These are phyloP conservation scores for Micromonas pusilla DNA, from an alignment of 139 green algal genomes.

Conservation along the genomic window DNA sequence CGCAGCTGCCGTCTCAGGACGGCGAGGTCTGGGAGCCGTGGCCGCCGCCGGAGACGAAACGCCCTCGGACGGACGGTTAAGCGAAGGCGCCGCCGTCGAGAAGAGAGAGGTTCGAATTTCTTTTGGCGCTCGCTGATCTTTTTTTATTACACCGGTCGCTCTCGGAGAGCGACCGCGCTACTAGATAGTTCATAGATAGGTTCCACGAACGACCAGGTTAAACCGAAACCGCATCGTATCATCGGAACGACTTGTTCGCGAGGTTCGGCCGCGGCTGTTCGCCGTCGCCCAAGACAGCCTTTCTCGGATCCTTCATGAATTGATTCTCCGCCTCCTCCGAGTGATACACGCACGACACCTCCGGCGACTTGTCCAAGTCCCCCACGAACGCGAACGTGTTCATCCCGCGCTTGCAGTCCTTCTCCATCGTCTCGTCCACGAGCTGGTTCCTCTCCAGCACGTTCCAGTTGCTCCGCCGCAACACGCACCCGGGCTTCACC, in stretches of 20 bases:
- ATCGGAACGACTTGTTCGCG: not conserved
- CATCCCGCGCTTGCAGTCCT: constrained; percentile 90
- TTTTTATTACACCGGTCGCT: too few species aligned
- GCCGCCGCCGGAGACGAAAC: too few species aligned
- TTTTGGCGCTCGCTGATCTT: too few species aligned
- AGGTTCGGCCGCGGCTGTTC: not conserved
- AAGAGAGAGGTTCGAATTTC: too few species aligned
- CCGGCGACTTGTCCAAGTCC: constrained; percentile 67
- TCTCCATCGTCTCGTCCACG: constrained; percentile 59
- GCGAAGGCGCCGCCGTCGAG: too few species aligned
- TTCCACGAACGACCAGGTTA: too few species aligned
- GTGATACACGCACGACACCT: constrained; percentile 92
- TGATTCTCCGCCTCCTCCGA: constrained; percentile 88
- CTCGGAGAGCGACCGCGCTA: too few species aligned
- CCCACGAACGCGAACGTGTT: constrained; percentile 99
- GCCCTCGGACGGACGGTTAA: too few species aligned
- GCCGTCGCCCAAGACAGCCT: constrained; percentile 55
- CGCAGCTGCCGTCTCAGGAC: too few species aligned
- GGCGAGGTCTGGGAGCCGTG: too few species aligned
- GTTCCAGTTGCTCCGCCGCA: constrained; percentile 82
- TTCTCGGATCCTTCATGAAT: constrained; percentile 61
- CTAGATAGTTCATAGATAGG: too few species aligned
- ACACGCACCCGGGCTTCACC: constrained; percentile 93
- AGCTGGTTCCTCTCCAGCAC: constrained; percentile 87
- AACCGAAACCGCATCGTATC: too few species aligned